A percentile compares a stretch with the other conserved stretches of the same genome.
These are phyloP conservation scores for Rosa chinensis DNA, from an alignment of 306 rosid species.

Conservation along the genomic window DNA sequence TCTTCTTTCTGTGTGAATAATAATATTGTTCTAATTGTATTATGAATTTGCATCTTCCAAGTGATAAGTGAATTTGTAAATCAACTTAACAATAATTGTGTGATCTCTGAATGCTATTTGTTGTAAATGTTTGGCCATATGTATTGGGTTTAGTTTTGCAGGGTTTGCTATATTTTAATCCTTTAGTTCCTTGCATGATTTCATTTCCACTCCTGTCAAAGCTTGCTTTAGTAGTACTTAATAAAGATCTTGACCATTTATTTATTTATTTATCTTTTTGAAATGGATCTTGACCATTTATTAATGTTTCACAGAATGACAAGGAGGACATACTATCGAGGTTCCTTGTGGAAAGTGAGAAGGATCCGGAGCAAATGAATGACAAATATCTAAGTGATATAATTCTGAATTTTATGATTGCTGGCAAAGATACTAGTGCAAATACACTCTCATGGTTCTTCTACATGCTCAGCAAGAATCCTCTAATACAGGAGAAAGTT, in stretches of 20 bases:
- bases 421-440: constrained; percentile 78
- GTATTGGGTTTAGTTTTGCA: neutral
- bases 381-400: constrained; percentile 66
- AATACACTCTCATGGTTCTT: constrained; percentile 77
- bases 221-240: neutral
- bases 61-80: neutral
- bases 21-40: neutral
- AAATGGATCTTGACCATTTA: neutral
- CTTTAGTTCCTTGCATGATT: neutral
- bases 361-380: constrained; percentile 49
- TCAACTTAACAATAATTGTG: neutral
- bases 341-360: constrained; percentile 66
- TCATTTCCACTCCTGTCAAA: neutral
- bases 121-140: neutral
- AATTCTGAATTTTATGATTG: constrained; percentile 67
- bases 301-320: constrained; percentile 37
- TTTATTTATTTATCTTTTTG: too few species aligned
- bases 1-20: neutral
- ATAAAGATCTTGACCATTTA: neutral
- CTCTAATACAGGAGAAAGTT: constrained; percentile 62
- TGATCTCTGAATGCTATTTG: neutral
- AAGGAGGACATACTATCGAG: constrained; percentile 82
- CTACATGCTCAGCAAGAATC: constrained; percentile 74
- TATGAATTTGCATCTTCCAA: neutral
- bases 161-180: neutral